These are phyloP conservation scores for Miscanthus lutarioriparius DNA, from an alignment of 176 grass and related monocot genomes.

Conservation along the genomic window DNA sequence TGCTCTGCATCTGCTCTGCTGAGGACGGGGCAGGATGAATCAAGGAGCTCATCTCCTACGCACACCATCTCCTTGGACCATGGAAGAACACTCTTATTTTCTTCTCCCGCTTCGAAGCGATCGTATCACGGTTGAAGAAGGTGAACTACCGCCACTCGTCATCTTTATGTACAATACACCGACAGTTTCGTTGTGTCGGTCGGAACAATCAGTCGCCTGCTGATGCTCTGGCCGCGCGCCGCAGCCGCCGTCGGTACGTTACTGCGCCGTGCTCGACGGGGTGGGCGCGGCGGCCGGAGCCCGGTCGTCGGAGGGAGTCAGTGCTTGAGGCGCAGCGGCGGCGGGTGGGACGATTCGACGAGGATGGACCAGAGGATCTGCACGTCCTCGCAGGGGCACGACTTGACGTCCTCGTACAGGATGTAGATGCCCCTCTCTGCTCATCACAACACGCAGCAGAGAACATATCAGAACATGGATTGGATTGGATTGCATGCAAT, in stretches of 20 bases:
- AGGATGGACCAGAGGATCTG: conserved; percentile 97
- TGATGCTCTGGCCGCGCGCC: neutral
- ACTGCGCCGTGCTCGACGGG: conserved; percentile 41
- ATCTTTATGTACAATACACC: conserved; percentile 39
- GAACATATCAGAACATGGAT: neutral
- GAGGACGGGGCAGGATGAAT: neutral
- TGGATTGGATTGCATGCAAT: neutral
- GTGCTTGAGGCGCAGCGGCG: conserved; percentile 66
- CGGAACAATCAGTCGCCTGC: neutral
- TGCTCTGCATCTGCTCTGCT: neutral
- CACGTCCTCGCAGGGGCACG: conserved; percentile 95
- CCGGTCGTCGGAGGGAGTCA: neutral
- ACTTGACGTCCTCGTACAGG: conserved; percentile 97
- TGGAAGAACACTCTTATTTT: neutral
- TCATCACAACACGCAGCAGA: neutral
- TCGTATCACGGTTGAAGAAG: neutral
- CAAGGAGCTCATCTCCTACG: conserved; percentile 30
- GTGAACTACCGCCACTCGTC: neutral
- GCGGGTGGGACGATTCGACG: conserved; percentile 76
- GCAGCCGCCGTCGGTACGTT: conserved; percentile 14
- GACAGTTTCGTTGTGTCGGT: conserved; percentile 2
- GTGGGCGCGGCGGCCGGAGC: neutral
- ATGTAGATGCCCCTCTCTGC: conserved; percentile 88
- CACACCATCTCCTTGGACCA: conserved; percentile 44
- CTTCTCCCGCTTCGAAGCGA: too few relatives aligned